Conservation (phyloP, 2,329 filamentous ascomycete genomes). For the Hirsutella rhossiliensis region DNA sequence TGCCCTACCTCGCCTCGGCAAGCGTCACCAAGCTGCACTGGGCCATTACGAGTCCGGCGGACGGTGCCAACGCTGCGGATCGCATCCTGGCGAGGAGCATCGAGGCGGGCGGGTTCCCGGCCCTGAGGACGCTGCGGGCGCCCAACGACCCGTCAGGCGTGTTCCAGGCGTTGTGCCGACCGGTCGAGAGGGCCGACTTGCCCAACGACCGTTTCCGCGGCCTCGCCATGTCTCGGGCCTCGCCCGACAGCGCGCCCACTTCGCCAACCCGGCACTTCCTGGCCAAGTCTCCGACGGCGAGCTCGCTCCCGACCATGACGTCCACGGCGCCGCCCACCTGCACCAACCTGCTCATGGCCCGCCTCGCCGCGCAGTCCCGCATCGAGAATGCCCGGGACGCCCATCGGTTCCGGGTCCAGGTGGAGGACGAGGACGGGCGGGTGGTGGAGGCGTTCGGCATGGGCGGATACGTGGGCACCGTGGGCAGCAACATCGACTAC, state of each 20-base stretch:
- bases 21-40: constrained; percentile 47
- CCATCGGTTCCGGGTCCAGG: constrained; percentile 46
- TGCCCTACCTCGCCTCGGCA: constrained; percentile 48
- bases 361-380: constrained; percentile 52
- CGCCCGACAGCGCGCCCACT: constrained; percentile 10
- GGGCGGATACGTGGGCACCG: constrained; percentile 48
- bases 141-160: constrained; percentile 59
- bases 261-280: constrained; percentile 15
- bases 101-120: constrained; percentile 47
- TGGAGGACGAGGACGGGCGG: constrained; percentile 39
- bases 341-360: constrained; percentile 37
- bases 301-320: constrained; percentile 13
- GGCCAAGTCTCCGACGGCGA: constrained; percentile 23
- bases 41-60: constrained; percentile 45
- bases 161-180: constrained; percentile 58
- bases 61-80: constrained; percentile 37
- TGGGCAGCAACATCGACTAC: constrained; percentile 49
- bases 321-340: constrained; percentile 14
- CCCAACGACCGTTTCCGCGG: constrained; percentile 34
- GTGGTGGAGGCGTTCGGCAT: constrained; percentile 41
- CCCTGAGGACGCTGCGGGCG: constrained; percentile 44
- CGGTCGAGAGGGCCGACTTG: constrained; percentile 40
- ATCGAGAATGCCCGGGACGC: constrained; percentile 43
- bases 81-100: constrained; percentile 54
- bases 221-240: constrained; percentile 5